phyloP scores from a whole-genome alignment of 768 basidiomycete genomes.

The Galerina marginata region DNA sequence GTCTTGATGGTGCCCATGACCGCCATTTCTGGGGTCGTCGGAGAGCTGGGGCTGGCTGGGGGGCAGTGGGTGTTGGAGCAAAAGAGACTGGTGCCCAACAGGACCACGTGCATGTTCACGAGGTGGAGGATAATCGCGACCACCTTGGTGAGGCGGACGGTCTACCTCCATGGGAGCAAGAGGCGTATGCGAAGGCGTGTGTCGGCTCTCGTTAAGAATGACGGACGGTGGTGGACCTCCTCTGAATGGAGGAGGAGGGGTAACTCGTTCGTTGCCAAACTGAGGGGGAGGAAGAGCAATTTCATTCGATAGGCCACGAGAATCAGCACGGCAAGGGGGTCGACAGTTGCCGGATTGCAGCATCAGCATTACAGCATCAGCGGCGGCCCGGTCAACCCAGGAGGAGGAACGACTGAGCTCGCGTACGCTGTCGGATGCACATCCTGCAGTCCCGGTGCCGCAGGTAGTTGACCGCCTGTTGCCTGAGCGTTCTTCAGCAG shows the following conservation, averaged over 20 bases:
- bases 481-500: constrained; percentile 82
- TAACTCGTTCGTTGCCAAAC: too few species aligned
- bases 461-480: constrained; percentile 75
- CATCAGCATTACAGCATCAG: too few species aligned
- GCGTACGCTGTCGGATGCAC: constrained; percentile 97
- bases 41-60: constrained; percentile 56
- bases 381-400: constrained; percentile 70
- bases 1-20: constrained; percentile 56
- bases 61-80: constrained; percentile 75
- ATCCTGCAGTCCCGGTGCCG: constrained; percentile 92
- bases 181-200: constrained; percentile 67
- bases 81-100: constrained; percentile 55
- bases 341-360: constrained; percentile 56
- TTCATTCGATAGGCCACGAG: constrained; percentile 64
- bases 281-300: too few species aligned
- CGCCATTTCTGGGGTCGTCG: constrained; percentile 56
- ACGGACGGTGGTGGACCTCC: constrained; percentile 86
- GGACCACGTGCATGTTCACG: constrained; percentile 59
- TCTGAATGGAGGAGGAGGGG: constrained; percentile 68
- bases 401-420: constrained; percentile 73
- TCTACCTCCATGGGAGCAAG: constrained; percentile 84
- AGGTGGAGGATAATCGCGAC: constrained; percentile 59
- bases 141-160: constrained; percentile 51
- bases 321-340: constrained; percentile 68
- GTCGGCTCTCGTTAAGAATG: constrained; percentile 76